These are phyloP conservation scores for Saprolegnia diclina DNA, from an alignment of 352 stramenopile genomes.

Conservation along the genomic window DNA sequence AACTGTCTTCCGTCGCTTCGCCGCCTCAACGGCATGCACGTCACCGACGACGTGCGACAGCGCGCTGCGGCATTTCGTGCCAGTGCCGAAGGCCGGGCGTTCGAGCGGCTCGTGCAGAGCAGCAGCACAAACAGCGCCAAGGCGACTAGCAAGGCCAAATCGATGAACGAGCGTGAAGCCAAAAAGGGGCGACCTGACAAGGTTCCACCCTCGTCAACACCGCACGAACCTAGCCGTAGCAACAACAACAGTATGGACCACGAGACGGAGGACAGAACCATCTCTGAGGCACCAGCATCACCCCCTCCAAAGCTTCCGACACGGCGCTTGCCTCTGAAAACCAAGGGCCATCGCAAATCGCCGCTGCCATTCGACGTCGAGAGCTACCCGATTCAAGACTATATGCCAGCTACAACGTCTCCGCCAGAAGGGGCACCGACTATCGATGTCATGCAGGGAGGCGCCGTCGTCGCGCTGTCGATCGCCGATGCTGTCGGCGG, in stretches of 20 bases:
- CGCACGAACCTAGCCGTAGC: not conserved
- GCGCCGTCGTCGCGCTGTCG: not conserved
- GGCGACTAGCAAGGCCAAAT: not conserved
- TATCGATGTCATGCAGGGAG: not conserved
- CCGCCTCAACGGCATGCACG: slow-evolving; percentile 4
- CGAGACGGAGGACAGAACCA: too few species aligned
- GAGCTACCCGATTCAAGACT: slow-evolving; percentile 61
- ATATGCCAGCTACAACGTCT: slow-evolving; percentile 37
- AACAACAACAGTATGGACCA: too few species aligned
- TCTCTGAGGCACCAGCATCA: too few species aligned
- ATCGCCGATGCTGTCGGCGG: slow-evolving; percentile 21
- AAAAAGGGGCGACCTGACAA: not conserved
- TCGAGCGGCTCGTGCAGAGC: not conserved
- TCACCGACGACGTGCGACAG: slow-evolving; percentile 21
- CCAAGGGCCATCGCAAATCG: not conserved
- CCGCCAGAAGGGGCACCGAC: not conserved
- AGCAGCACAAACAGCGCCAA: not conserved
- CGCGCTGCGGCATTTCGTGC: slow-evolving; percentile 4
- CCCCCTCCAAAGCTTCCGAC: too few species aligned
- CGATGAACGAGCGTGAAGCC: not conserved
- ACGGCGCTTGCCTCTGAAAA: too few species aligned
- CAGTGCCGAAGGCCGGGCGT: slow-evolving; percentile 10
- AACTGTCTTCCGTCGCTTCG: not conserved
- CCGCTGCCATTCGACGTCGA: slow-evolving; percentile 1
- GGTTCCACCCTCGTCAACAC: not conserved